phyloP scores from a whole-genome alignment of 2,329 filamentous ascomycete genomes.

The Daldinia eschscholtzii region DNA sequence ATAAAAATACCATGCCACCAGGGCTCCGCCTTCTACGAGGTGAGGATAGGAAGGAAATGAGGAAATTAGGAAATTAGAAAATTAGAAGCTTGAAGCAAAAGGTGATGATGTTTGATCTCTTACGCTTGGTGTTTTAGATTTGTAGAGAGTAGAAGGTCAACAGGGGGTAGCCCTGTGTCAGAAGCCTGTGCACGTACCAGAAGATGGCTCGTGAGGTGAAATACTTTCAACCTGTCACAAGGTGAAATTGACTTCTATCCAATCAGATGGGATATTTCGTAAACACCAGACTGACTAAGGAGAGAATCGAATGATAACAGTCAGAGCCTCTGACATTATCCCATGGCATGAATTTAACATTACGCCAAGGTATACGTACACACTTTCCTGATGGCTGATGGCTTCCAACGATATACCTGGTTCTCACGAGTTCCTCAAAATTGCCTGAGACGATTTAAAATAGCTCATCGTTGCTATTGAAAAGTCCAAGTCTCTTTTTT shows the following conservation, averaged over 20 bases:
- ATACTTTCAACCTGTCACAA: conserved; percentile 27
- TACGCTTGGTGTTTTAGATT: conserved; percentile 51
- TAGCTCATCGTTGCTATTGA: background rate
- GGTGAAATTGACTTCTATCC: conserved; percentile 24
- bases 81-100: conserved; percentile 24
- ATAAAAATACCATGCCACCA: conserved; percentile 43
- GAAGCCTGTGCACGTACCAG: conserved; percentile 31
- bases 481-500: background rate
- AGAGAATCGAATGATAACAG: conserved; percentile 43
- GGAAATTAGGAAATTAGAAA: conserved; percentile 19
- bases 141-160: conserved; percentile 36
- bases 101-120: conserved; percentile 39
- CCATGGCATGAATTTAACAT: background rate
- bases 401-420: conserved; percentile 1
- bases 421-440: background rate
- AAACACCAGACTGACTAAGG: conserved; percentile 35
- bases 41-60: conserved; percentile 31
- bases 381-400: background rate
- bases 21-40: conserved; percentile 32
- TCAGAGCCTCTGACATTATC: conserved; percentile 42
- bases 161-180: conserved; percentile 21
- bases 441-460: background rate
- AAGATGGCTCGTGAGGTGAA: conserved; percentile 22
- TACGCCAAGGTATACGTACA: conserved; percentile 11
- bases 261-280: conserved; percentile 34